Percentiles rank a stretch among this genome's conserved stretches.
phyloP scores from a whole-genome alignment of 257 asterid species.

The Capsicum rhomboideum region DNA sequence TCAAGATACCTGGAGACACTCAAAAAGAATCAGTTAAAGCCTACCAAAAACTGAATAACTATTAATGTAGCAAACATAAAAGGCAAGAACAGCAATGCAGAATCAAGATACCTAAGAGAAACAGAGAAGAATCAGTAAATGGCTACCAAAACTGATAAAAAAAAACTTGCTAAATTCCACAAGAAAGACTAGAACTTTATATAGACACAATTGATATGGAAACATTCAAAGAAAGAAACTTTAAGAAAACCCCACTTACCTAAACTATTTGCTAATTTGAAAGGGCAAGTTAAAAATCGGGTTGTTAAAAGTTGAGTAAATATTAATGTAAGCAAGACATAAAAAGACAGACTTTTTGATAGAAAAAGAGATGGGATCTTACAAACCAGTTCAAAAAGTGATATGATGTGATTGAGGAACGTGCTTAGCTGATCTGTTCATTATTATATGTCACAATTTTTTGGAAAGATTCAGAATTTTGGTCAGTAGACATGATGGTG shows the following conservation, averaged over 20 bases:
- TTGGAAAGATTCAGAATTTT: slow-evolving; percentile 1
- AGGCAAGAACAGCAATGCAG: background rate
- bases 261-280: background rate
- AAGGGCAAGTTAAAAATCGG: background rate
- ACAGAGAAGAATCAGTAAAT: background rate
- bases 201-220: background rate
- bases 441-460: background rate
- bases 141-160: background rate
- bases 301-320: background rate
- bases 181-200: background rate
- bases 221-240: background rate
- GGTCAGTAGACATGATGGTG: background rate
- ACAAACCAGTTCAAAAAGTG: background rate
- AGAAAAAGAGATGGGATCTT: background rate
- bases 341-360: background rate
- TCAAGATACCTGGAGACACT: background rate
- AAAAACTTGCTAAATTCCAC: background rate
- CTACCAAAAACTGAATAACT: background rate
- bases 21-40: background rate
- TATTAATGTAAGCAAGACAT: background rate
- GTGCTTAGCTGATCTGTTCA: slow-evolving; percentile 49
- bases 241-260: background rate
- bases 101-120: background rate
- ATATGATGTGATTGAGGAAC: slow-evolving; percentile 17
- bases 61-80: background rate